Base-by-base conservation (phyloP, 2,329 filamentous ascomycete species). In the Trichoderma lentiforme region DNA sequence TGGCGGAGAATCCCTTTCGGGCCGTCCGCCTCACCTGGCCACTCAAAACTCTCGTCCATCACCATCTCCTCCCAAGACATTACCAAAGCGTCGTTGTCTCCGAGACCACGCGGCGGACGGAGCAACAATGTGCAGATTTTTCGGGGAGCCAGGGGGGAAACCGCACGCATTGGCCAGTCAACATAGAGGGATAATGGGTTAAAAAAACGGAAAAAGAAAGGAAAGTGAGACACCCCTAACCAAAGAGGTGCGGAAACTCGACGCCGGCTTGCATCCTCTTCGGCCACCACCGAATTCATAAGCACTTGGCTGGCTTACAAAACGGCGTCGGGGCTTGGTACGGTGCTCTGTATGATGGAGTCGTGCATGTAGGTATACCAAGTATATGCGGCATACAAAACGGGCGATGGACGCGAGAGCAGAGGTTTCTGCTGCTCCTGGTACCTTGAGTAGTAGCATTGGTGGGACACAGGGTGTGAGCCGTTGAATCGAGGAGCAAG, bases 1-100 rank as follows among this genome's bases (percentile, higher is more conserved):
- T 69, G 34, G 66, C 26, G 60, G 57, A 62, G 36, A 63, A 69
- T 47, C 58, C 71, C 58, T 72, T 72, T 72, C 71, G 71, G 71
- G 71, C 71, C 71, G 65, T 62, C 71, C 71, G 71, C 66, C 58
- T 68, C 57, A 68, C 57, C 62, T 64, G 53, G 51, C 63, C 62
- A 61, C 26, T 26, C 47, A 36, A 47, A 12, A 36, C 34, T 63
- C 53, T 36, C 32, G 70, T 67, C 53, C 53, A 60, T 67, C 36
- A 36, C 47, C 32, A 64, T 34, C 61, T 30, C 30, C 64, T 39
- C n/a, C n/a, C 9, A 57, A 57, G 51, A 57, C 64, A 43, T 30
- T 58, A 61, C 57, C 56, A 53, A 68, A 47, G 26, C 53, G 36
- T 61, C 66, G 53, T 60, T 60, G 56, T 69, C 66, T 69, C 66